phyloP scores from a whole-genome alignment of 441 rosid genomes.

The Hypseocharis bilobata region DNA sequence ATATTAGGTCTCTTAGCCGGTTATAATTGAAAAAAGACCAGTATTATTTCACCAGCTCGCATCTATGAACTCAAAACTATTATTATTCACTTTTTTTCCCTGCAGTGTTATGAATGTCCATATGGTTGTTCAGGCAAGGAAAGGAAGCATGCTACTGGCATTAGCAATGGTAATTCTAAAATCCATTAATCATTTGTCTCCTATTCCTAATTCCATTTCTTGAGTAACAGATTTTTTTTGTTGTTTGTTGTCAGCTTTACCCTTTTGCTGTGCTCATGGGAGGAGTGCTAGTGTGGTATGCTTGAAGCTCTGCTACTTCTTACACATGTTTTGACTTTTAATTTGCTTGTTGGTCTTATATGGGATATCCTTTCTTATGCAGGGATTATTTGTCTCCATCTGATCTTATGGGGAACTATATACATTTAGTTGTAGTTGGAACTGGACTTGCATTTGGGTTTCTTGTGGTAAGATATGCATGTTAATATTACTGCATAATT shows the following conservation, averaged over 20 bases:
- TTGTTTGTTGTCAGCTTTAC: conserved; percentile 47
- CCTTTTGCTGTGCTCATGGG: conserved; percentile 62
- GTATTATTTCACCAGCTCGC: neutral
- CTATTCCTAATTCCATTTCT: conserved; percentile 4
- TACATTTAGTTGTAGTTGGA: conserved; percentile 79
- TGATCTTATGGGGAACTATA: conserved; percentile 61
- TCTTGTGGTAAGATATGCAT: conserved; percentile 66
- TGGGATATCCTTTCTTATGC: conserved; percentile 22
- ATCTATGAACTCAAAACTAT: conserved; percentile 8
- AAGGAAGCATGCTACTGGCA: conserved; percentile 74
- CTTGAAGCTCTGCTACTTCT: neutral
- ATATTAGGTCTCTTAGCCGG: neutral
- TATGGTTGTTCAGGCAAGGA: conserved; percentile 66
- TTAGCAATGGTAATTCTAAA: conserved; percentile 62
- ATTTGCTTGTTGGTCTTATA: conserved; percentile 15
- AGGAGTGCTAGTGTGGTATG: conserved; percentile 75
- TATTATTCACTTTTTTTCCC: too few species aligned
- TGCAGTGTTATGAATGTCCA: conserved; percentile 57
- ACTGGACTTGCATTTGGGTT: conserved; percentile 98
- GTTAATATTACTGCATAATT: neutral
- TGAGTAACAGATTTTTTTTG: conserved; percentile 15
- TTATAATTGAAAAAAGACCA: neutral
- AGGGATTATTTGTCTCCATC: conserved; percentile 90
- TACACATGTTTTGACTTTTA: conserved; percentile 3
- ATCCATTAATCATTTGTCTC: neutral